Conservation (phyloP, 148 eudicot genomes). For the Cornus florida region DNA sequence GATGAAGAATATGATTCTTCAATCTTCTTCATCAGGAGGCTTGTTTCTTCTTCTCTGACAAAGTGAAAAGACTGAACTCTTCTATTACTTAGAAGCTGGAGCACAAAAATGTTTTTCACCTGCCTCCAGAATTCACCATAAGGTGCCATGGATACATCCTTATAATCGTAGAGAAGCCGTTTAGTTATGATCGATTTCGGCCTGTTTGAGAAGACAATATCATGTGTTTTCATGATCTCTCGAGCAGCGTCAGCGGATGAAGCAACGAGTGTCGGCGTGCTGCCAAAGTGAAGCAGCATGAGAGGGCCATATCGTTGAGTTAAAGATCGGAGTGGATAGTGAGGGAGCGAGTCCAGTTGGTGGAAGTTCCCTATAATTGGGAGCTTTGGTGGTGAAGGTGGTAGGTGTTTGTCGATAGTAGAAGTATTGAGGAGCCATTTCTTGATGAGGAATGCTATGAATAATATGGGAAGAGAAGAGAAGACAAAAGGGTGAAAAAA, state of each 20-base stretch:
- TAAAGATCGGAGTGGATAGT: constrained; percentile 18
- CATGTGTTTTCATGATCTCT: constrained; percentile 35
- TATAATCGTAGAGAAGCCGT: constrained; percentile 19
- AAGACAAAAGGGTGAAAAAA: background rate
- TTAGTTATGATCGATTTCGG: constrained; percentile 8
- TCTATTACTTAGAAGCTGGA: constrained; percentile 22
- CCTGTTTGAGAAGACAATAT: constrained; percentile 23
- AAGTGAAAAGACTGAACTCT: constrained; percentile 21
- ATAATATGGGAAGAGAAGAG: constrained; percentile 6
- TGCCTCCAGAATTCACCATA: constrained; percentile 41
- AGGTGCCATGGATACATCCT: constrained; percentile 23
- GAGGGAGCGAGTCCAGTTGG: constrained; percentile 23
- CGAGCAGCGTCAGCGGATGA: constrained; percentile 25
- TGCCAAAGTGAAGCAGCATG: constrained; percentile 26
- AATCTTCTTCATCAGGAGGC: constrained; percentile 14
- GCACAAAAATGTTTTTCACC: constrained; percentile 32
- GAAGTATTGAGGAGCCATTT: constrained; percentile 14
- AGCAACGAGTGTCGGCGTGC: constrained; percentile 15
- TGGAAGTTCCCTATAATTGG: constrained; percentile 29
- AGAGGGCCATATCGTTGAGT: constrained; percentile 25
- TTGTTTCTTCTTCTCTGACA: constrained; percentile 23
- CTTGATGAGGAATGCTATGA: constrained; percentile 4
- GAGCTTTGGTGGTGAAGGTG: constrained; percentile 30
- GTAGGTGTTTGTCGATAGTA: constrained; percentile 9
- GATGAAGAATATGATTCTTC: background rate